Conservation (phyloP, 164 flowering plant species). For the Annona squamosa region DNA sequence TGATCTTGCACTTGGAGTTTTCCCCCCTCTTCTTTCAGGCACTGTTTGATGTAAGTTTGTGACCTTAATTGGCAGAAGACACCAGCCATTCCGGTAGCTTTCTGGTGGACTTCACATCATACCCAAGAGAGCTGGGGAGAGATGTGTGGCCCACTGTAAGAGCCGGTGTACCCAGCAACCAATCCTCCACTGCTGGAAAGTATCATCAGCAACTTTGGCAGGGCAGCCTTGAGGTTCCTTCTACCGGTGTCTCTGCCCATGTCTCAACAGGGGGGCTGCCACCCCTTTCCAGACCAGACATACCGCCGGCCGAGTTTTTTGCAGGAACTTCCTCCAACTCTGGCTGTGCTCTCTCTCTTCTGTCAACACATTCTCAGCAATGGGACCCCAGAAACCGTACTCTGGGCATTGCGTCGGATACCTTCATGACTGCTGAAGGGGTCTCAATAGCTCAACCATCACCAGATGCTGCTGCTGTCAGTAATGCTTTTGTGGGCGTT, state of each 20-base stretch:
- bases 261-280: constrained; percentile 33
- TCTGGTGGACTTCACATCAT: constrained; percentile 55
- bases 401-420: constrained; percentile 18
- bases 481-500: constrained; percentile 23
- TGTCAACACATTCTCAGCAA: constrained; percentile 57
- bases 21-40: background rate
- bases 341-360: constrained; percentile 99
- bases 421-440: constrained; percentile 27
- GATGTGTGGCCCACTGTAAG: constrained; percentile 45
- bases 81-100: constrained; percentile 51
- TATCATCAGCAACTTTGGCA: constrained; percentile 41
- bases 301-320: constrained; percentile 48
- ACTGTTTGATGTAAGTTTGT: constrained; percentile 3
- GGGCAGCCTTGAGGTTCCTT: constrained; percentile 33
- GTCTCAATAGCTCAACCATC: constrained; percentile 28
- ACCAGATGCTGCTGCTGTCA: constrained; percentile 23
- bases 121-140: constrained; percentile 34
- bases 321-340: constrained; percentile 58
- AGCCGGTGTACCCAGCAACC: constrained; percentile 28
- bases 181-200: constrained; percentile 27
- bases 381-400: constrained; percentile 52
- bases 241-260: constrained; percentile 25
- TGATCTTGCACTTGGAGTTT: background rate
- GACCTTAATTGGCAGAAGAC: constrained; percentile 37
- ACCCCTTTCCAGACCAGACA: constrained; percentile 30